Evolutionary conservation across 2,329 filamentous ascomycete species (phyloP).

Genomic region (Hansfordia pulvinata): DNA sequence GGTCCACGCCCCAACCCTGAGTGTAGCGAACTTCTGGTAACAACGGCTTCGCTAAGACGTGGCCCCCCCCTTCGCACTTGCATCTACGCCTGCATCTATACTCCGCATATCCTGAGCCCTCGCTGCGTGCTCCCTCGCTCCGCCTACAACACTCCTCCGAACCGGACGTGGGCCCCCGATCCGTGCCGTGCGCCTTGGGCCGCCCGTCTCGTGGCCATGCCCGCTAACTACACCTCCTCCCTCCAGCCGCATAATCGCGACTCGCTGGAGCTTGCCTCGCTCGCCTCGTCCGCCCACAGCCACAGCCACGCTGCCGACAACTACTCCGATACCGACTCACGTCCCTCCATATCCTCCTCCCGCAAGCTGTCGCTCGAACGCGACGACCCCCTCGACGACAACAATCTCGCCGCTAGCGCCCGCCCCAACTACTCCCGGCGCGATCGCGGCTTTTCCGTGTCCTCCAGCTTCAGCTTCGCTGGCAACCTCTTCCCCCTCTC

Average conservation of each 20-base stretch:
- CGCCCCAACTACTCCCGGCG: no score
- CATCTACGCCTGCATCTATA: no score
- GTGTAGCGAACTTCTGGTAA: no score
- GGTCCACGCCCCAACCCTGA: no score
- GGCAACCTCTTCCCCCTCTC: slow-evolving; percentile 85
- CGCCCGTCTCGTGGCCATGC: slow-evolving; percentile 23
- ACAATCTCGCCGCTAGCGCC: slow-evolving; percentile 33
- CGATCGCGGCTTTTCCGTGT: slow-evolving; percentile 89
- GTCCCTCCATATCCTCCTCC: slow-evolving; percentile 84
- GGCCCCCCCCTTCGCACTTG: no score
- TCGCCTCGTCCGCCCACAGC: slow-evolving; percentile 83
- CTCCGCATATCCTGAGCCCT: no score
- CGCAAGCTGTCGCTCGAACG: slow-evolving; percentile 78
- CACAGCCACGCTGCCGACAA: slow-evolving; percentile 50
- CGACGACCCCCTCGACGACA: slow-evolving; percentile 63
- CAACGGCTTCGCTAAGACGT: no score
- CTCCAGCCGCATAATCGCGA: slow-evolving; percentile 51
- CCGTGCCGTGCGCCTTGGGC: no score
- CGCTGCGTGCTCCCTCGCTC: no score
- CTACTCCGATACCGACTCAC: slow-evolving; percentile 55
- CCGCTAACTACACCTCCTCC: slow-evolving; percentile 26
- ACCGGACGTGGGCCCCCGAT: no score
- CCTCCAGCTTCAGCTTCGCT: slow-evolving; percentile 92
- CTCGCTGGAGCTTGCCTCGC: slow-evolving; percentile 89
- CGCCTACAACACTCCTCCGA: no score